phyloP scores from a whole-genome alignment of 768 basidiomycete species.

The Termitomyces sp. region DNA sequence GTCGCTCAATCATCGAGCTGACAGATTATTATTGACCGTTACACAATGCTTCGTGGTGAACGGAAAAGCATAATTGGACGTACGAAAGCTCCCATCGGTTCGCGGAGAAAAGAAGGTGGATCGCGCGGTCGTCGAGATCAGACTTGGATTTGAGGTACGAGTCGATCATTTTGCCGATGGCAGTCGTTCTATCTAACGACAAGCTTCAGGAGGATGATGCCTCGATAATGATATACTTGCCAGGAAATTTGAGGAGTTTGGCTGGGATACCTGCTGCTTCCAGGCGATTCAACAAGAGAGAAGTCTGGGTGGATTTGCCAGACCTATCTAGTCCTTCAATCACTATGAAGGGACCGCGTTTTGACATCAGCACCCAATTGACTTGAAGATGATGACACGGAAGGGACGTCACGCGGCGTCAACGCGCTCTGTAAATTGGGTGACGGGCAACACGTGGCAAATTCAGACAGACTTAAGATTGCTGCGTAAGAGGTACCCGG shows the following conservation, averaged over 20 bases:
- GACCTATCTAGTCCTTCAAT: constrained; percentile 95
- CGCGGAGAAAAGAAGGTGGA: constrained; percentile 93
- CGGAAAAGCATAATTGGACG: not conserved
- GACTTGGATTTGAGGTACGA: constrained; percentile 79
- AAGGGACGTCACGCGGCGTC: not conserved
- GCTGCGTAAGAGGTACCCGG: not conserved
- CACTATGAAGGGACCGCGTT: constrained; percentile 81
- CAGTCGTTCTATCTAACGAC: constrained; percentile 75
- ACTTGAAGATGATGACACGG: not conserved
- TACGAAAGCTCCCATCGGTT: constrained; percentile 97
- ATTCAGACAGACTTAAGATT: too few species aligned
- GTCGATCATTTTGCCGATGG: constrained; percentile 92
- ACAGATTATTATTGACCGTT: not conserved
- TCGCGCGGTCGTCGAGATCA: constrained; percentile 86
- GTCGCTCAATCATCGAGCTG: constrained; percentile 56
- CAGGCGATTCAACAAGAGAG: constrained; percentile 52
- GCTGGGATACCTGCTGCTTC: constrained; percentile 39
- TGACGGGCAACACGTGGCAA: not conserved
- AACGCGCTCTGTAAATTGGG: not conserved
- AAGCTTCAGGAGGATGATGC: not conserved
- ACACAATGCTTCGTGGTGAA: not conserved
- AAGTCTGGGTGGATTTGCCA: constrained; percentile 89
- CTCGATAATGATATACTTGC: constrained; percentile 34
- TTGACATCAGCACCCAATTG: constrained; percentile 11
- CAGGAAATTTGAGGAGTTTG: constrained; percentile 82